Conservation (phyloP, 148 eudicot genomes). For the Camellia lanceoleosa region DNA sequence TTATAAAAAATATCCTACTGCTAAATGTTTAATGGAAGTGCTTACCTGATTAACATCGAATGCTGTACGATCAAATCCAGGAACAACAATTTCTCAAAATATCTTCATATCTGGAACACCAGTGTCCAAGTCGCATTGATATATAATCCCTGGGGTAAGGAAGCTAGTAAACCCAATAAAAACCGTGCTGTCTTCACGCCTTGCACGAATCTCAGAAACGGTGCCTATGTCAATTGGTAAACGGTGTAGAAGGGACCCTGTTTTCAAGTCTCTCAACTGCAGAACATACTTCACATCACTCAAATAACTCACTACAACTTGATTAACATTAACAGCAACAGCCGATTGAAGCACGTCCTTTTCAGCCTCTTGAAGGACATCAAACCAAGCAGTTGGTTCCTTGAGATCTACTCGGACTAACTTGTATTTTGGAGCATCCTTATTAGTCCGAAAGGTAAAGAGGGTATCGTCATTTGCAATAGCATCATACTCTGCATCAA, state of each 20-base stretch:
- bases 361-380: slow-evolving; percentile 64
- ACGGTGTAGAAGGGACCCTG: slow-evolving; percentile 59
- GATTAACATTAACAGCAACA: slow-evolving; percentile 59
- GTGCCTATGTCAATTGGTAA: slow-evolving; percentile 90
- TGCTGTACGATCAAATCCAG: slow-evolving; percentile 77
- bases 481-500: slow-evolving; percentile 67
- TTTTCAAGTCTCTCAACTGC: slow-evolving; percentile 75
- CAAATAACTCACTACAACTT: slow-evolving; percentile 72
- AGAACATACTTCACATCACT: slow-evolving; percentile 81
- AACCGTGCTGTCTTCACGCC: slow-evolving; percentile 56
- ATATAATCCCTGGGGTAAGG: slow-evolving; percentile 78
- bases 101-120: slow-evolving; percentile 61
- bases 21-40: neutral
- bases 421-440: slow-evolving; percentile 89
- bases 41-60: slow-evolving; percentile 79
- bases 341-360: slow-evolving; percentile 90
- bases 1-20: neutral
- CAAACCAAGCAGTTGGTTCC: slow-evolving; percentile 67
- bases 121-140: slow-evolving; percentile 56
- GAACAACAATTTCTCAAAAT: slow-evolving; percentile 76
- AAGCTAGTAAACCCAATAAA: slow-evolving; percentile 83
- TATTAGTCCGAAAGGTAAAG: slow-evolving; percentile 83
- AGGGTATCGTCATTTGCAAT: slow-evolving; percentile 79
- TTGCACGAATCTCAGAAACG: slow-evolving; percentile 61
- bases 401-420: slow-evolving; percentile 78